Percentiles rank a stretch among this genome's conserved stretches.
Conservation (phyloP, 192 early-diverging fungal species). For the Podila epigama region DNA sequence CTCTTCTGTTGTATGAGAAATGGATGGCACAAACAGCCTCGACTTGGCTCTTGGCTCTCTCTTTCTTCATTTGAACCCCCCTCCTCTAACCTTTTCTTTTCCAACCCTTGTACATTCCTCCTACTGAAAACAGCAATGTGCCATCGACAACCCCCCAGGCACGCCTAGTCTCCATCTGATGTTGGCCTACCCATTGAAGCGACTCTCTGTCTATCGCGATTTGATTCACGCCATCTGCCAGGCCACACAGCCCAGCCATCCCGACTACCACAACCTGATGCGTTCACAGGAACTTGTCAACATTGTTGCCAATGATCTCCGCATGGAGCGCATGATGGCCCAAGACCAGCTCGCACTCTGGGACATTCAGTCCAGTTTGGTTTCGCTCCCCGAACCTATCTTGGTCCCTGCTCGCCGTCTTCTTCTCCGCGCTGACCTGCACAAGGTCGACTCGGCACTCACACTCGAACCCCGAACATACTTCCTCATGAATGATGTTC, state of each 20-base stretch:
- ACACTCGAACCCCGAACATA: slow-evolving; percentile 35
- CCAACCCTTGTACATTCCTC: no score
- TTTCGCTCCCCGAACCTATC: slow-evolving; percentile 31
- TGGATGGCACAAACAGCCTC: background rate
- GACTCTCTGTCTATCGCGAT: slow-evolving; percentile 29
- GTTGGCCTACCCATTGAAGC: slow-evolving; percentile 29
- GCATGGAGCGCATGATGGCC: slow-evolving; percentile 14
- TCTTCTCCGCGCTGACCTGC: slow-evolving; percentile 38
- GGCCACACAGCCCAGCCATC: slow-evolving; percentile 31
- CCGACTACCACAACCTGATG: slow-evolving; percentile 37
- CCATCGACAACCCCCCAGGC: slow-evolving; percentile 24
- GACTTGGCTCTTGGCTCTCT: background rate
- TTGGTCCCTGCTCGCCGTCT: slow-evolving; percentile 34
- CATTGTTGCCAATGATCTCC: slow-evolving; percentile 16
- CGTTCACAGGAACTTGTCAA: slow-evolving; percentile 19
- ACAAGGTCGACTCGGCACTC: slow-evolving; percentile 39
- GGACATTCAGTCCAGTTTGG: slow-evolving; percentile 40
- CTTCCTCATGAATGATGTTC: slow-evolving; percentile 41
- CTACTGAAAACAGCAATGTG: slow-evolving; percentile 41
- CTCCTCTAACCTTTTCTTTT: background rate
- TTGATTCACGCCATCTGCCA: slow-evolving; percentile 26
- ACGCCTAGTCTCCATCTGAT: slow-evolving; percentile 40
- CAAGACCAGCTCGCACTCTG: slow-evolving; percentile 37
- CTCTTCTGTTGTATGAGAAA: background rate
- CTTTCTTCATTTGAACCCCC: background rate